Base-by-base conservation (phyloP, 1,139 yeast genomes). In the Candida albicans region DNA sequence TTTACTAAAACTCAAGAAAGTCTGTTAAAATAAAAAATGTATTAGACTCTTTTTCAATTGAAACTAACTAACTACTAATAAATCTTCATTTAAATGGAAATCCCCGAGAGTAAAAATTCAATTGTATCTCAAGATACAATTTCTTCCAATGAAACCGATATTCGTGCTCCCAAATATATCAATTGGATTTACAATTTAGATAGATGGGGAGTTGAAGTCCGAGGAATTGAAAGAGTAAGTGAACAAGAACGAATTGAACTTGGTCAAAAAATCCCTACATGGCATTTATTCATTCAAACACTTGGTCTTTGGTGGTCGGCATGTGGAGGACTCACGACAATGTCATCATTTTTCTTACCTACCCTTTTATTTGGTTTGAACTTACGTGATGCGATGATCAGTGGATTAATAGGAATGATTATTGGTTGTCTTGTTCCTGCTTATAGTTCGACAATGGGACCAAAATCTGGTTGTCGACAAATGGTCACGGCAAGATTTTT, bases 241-340 rank as follows among this genome's bases (percentile, higher is more conserved):
- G 58, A 65, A 0, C 55, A 58, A 34, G 68, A 62, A 41, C 55
- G 69, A 41, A 47, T 49, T 25, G 40, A 39, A 9, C 32, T 54
- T 32, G 51, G 55, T 14, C 37, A 32, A 14, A 35, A 37, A 1
- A 45, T 46, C 15, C 50, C 56, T 9, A 46, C 43, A 12, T 43
- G 58, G 18, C 62, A 65, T 2, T 82, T 81, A 45, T 70, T 82
- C 41, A 40, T 82, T 7, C 74, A 82, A 22, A 87, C 87, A 15
- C 64, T 77, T n/a, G 90, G 95, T 1, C 57, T 69, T 13, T 69
- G 73, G 73, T 57, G 64, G 45, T 65, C 73, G 28, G 73, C 69
- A 2, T 65, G 73, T 52, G 73, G 72, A 12, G 73, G 74, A 0
- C 52, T 69, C 18, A 67, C 73, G 4, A 64, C 73, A 2, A 68